Base-by-base conservation (phyloP, 2,329 filamentous ascomycete genomes). In the Exophiala calicioides region DNA sequence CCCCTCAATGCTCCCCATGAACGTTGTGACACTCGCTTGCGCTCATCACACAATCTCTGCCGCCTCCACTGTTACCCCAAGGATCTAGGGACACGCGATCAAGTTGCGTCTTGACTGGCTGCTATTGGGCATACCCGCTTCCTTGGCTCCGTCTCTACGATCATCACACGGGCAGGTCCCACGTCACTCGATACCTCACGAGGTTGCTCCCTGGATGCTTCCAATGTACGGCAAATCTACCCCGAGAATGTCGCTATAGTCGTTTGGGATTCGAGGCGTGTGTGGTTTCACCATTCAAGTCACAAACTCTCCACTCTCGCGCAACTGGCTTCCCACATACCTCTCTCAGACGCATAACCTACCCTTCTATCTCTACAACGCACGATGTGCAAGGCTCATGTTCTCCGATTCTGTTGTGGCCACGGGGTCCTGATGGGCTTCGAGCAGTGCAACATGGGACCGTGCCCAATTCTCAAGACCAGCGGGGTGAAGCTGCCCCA, bases 381-480 rank as follows among this genome's bases (percentile, higher is more conserved):
- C 46, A 48, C 44, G 16, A 59, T 59, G 57, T 59, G 57, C 43
- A 56, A 56, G 48, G 57, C 57, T 36, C 54, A 58, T 37, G 46
- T 58, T 32, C 50, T 59, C 19, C 53, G 57, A 15, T 59, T 59
- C 40, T 55, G 56, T 40, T 59, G 57, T 34, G 44, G 46, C 15
- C 57, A 59, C 47, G 55, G 56, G 36, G 38, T 59, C 26, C 38
- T 59, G 16, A 59, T 59, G 57, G 44, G 47, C 26, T 36, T 59
- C 24, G 53, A 59, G 10, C 24, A 44, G 10, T 59, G 57, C 52
- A 51, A 33, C 6, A 5, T 53, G 13, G 51, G 37, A 21, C 57
- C 57, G 18, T 59, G 57, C 29, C 47, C 52, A 2, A n/a, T 55
- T 5, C 26, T 59, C 38, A 59, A 57, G 44, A 57, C 52, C 4